Percentiles rank a stretch among this genome's conserved stretches.
Evolutionary conservation across 768 basidiomycete genomes (phyloP).

Genomic region (Pleurotus ostreatus): DNA sequence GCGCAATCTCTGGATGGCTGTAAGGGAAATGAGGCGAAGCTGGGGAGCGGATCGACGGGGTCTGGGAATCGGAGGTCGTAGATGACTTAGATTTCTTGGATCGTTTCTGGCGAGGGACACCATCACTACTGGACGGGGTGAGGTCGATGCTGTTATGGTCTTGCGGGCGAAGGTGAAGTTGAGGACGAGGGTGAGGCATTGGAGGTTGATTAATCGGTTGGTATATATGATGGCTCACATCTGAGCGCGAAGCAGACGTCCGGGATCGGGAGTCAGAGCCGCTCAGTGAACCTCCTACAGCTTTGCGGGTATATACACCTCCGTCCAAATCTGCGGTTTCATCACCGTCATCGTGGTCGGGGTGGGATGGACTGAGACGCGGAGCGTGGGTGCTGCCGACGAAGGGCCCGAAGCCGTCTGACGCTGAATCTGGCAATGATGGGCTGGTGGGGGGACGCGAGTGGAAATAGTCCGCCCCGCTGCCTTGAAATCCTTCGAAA

Average conservation of each 20-base stretch:
- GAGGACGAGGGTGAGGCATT: not conserved
- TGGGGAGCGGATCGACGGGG: slow-evolving; percentile 41
- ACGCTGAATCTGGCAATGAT: slow-evolving; percentile 4
- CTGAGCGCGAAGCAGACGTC: slow-evolving; percentile 45
- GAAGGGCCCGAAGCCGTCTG: slow-evolving; percentile 17
- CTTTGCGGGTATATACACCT: slow-evolving; percentile 42
- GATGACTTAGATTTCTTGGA: slow-evolving; percentile 19
- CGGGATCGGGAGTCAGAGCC: slow-evolving; percentile 62
- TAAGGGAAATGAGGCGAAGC: slow-evolving; percentile 27
- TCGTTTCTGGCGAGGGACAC: slow-evolving; percentile 9
- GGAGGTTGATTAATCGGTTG: slow-evolving; percentile 3
- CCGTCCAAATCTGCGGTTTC: slow-evolving; percentile 59
- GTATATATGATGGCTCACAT: not conserved
- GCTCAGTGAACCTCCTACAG: slow-evolving; percentile 26
- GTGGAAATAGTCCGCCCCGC: slow-evolving; percentile 25
- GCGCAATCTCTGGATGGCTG: slow-evolving; percentile 14
- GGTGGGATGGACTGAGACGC: not conserved
- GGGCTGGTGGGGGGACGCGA: slow-evolving; percentile 10
- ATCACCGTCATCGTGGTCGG: slow-evolving; percentile 37
- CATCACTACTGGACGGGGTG: slow-evolving; percentile 8
- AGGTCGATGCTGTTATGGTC: slow-evolving; percentile 17
- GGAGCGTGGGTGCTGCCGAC: slow-evolving; percentile 1
- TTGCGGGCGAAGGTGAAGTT: not conserved
- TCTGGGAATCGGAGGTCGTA: slow-evolving; percentile 39
- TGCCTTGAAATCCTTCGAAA: slow-evolving; percentile 70